Conservation (phyloP, 2,329 filamentous ascomycete species). For the Ceratocystis lukuohia region DNA sequence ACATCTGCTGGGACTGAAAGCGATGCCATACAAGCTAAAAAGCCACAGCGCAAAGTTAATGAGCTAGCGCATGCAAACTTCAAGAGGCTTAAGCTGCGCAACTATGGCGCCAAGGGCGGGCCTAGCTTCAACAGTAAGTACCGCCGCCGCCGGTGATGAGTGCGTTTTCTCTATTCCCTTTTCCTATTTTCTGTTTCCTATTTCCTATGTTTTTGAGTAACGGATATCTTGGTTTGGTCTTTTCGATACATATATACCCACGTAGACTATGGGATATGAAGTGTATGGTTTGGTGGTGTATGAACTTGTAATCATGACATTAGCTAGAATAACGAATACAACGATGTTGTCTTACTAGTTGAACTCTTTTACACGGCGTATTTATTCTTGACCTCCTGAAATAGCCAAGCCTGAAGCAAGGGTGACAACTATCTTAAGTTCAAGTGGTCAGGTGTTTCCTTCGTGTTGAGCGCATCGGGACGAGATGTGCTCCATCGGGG, state of each 20-base stretch:
- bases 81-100: constrained; percentile 49
- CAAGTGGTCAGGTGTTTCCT: too few species aligned
- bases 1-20: constrained; percentile 21
- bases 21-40: constrained; percentile 28
- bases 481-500: too few species aligned
- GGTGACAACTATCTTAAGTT: too few species aligned
- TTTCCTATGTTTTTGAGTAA: neutral
- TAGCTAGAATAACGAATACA: neutral
- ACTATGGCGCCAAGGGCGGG: constrained; percentile 48
- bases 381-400: neutral
- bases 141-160: constrained; percentile 33
- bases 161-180: neutral
- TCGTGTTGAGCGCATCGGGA: too few species aligned
- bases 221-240: neutral
- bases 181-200: neutral
- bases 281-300: neutral
- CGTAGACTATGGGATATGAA: neutral
- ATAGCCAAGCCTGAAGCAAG: neutral
- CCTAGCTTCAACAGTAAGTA: constrained; percentile 45
- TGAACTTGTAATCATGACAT: neutral
- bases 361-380: neutral
- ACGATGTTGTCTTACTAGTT: neutral
- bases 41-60: constrained; percentile 46
- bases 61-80: constrained; percentile 54
- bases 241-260: neutral